These are phyloP conservation scores for Aspergillus biplanus DNA, from an alignment of 495 filamentous ascomycete species.

Conservation along the genomic window DNA sequence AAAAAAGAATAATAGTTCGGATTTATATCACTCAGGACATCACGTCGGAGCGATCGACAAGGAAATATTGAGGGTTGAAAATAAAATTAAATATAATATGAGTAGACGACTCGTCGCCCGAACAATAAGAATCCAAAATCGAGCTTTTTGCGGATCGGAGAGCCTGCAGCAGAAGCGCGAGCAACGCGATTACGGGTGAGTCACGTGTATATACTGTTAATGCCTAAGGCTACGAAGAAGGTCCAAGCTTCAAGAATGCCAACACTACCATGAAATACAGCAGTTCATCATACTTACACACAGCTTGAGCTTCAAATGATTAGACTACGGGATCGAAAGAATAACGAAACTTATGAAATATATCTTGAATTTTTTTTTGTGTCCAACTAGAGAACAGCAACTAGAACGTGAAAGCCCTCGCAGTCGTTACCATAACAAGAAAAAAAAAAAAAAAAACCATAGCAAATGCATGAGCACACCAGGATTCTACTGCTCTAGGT, in stretches of 20 bases:
- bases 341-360: conserved; percentile 20
- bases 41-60: background rate
- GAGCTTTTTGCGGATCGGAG: conserved; percentile 19
- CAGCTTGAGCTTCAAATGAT: background rate
- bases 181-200: conserved; percentile 23
- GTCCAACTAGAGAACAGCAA: conserved; percentile 33
- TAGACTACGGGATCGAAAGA: background rate
- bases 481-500: conserved; percentile 39
- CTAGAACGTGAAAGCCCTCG: conserved; percentile 31
- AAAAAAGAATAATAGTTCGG: background rate
- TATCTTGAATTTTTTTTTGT: conserved; percentile 34
- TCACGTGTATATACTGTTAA: conserved; percentile 19
- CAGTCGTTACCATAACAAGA: conserved; percentile 37
- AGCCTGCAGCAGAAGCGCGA: conserved; percentile 28
- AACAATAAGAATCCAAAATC: conserved; percentile 15
- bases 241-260: too few relatives aligned
- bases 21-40: conserved; percentile 8
- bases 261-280: background rate
- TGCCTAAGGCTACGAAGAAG: background rate
- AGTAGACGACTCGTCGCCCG: background rate
- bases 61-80: background rate
- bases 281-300: background rate
- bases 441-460: conserved; percentile 31
- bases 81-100: background rate
- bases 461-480: conserved; percentile 33